A percentile compares a stretch with the other conserved stretches of the same genome.
Conservation (phyloP, 495 filamentous ascomycete genomes). For the Penicillium canariense region DNA sequence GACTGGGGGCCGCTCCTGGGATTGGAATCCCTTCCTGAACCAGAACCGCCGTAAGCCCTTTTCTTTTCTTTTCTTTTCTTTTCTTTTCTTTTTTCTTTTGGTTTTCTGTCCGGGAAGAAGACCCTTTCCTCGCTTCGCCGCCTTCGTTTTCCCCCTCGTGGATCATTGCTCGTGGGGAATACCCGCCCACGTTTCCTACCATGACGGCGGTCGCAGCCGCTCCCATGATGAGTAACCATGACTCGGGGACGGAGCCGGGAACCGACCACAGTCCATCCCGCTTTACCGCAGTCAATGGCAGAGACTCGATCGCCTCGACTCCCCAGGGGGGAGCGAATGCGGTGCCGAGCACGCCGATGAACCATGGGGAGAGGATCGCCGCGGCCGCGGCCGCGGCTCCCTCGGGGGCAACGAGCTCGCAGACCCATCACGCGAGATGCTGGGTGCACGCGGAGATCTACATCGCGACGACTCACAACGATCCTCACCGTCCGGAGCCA, state of each 20-base stretch:
- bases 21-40: background rate
- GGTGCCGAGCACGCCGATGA: background rate
- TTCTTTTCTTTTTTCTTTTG: background rate
- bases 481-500: slow-evolving; percentile 26
- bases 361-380: slow-evolving; percentile 1
- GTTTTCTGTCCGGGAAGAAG: background rate
- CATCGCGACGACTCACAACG: slow-evolving; percentile 29
- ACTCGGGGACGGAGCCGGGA: slow-evolving; percentile 38
- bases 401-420: background rate
- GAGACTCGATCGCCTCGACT: slow-evolving; percentile 23
- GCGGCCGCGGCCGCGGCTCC: background rate
- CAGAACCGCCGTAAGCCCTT: background rate
- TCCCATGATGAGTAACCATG: slow-evolving; percentile 38
- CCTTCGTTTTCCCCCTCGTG: background rate
- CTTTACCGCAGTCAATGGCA: slow-evolving; percentile 56
- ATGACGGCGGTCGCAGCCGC: slow-evolving; percentile 48
- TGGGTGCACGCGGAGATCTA: slow-evolving; percentile 1
- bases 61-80: background rate
- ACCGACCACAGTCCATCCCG: slow-evolving; percentile 49
- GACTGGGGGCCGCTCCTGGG: background rate
- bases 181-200: slow-evolving; percentile 2
- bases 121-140: background rate
- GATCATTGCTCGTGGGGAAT: slow-evolving; percentile 3
- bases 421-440: background rate
- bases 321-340: background rate